Conservation (phyloP, 371 early-diverging fungal genomes). For the Actinomortierella ambigua region DNA sequence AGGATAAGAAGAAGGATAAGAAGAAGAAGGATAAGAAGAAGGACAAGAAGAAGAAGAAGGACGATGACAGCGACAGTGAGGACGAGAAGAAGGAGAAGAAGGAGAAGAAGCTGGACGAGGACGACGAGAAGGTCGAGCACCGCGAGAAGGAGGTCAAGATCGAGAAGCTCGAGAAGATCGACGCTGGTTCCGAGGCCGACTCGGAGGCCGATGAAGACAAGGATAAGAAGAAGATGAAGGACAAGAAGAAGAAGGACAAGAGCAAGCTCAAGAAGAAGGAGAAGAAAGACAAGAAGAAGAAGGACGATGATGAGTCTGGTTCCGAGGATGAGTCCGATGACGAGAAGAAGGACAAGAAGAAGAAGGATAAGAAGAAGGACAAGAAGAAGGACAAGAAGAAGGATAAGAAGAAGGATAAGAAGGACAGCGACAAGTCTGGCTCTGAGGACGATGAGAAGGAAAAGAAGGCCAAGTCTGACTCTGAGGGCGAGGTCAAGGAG, state of each 20-base stretch:
- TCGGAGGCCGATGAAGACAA: constrained; percentile 1
- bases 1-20: constrained; percentile 55
- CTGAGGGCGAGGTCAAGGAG: neutral
- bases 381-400: constrained; percentile 7
- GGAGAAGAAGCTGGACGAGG: constrained; percentile 7
- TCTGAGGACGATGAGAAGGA: neutral
- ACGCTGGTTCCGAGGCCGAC: no score
- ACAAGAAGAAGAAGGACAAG: neutral
- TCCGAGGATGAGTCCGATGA: neutral
- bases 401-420: constrained; percentile 4
- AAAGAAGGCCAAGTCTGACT: constrained; percentile 1
- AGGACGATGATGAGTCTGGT: neutral
- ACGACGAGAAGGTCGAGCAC: constrained; percentile 3
- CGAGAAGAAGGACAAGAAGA: constrained; percentile 4
- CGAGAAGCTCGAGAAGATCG: neutral
- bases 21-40: constrained; percentile 34
- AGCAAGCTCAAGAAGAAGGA: neutral
- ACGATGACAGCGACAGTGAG: no score
- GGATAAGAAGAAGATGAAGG: constrained; percentile 3
- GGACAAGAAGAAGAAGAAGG: constrained; percentile 6
- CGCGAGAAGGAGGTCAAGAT: constrained; percentile 2
- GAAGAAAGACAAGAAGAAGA: neutral
- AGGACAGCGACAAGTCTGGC: constrained; percentile 1
- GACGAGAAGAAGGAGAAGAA: constrained; percentile 11
- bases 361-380: constrained; percentile 9